phyloP scores from a whole-genome alignment of 2,329 filamentous ascomycete genomes.

The Venturia carpophila region DNA sequence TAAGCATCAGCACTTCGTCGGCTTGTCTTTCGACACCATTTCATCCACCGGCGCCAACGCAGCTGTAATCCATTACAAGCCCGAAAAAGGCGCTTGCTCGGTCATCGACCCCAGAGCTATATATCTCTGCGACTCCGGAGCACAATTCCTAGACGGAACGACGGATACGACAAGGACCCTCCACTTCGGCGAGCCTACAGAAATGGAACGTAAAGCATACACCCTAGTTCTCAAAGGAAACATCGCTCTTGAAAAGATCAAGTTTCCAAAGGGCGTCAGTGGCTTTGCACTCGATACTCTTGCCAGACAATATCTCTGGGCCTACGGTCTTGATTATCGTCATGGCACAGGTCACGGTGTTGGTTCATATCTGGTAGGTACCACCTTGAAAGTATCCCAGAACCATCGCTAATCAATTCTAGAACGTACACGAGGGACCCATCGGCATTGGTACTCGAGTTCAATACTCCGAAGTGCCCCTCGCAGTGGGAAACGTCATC shows the following conservation, averaged over 20 bases:
- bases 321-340: slow-evolving; percentile 84
- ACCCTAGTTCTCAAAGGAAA: slow-evolving; percentile 92
- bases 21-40: slow-evolving; percentile 91
- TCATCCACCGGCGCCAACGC: slow-evolving; percentile 90
- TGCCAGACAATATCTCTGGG: slow-evolving; percentile 88
- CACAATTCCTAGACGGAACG: slow-evolving; percentile 92
- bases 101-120: slow-evolving; percentile 75
- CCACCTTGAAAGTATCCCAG: slow-evolving; percentile 24
- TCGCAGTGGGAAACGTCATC: slow-evolving; percentile 87
- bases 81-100: slow-evolving; percentile 73
- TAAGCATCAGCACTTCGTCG: slow-evolving; percentile 68
- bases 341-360: slow-evolving; percentile 96
- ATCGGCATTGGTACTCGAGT: slow-evolving; percentile 91
- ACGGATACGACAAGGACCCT: slow-evolving; percentile 92
- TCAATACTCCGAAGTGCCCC: slow-evolving; percentile 82
- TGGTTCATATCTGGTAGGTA: slow-evolving; percentile 64
- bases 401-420: slow-evolving; percentile 22
- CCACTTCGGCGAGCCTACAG: slow-evolving; percentile 79
- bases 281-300: slow-evolving; percentile 85
- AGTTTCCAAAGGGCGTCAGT: slow-evolving; percentile 92
- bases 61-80: slow-evolving; percentile 92
- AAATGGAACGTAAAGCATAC: slow-evolving; percentile 79
- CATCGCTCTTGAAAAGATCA: slow-evolving; percentile 74
- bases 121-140: slow-evolving; percentile 94
- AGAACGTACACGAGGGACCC: slow-evolving; percentile 91